Evolutionary conservation across 495 filamentous ascomycete genomes (phyloP), one percentile per base, ranked within the genome.

Genomic region (Neurospora discreta): DNA sequence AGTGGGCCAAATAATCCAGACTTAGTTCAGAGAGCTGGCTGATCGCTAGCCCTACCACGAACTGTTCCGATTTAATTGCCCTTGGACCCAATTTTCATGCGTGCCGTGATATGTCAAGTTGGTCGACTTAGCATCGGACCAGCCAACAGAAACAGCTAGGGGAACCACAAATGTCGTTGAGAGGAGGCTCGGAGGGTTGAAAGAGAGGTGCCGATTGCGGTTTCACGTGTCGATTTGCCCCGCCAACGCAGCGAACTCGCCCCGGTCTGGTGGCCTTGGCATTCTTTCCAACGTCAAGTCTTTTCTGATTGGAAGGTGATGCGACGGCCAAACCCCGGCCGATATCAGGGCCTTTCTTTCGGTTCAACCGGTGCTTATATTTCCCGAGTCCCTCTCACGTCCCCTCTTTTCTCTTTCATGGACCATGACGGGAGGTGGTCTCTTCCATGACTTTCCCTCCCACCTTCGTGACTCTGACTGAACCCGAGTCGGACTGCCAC

Each of bases 251-350:
- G 52, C 26, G 23, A 33, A 52, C 42, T 70, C 23, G 39, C 60
- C 70, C 74, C 72, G 70, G 52, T 69, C 60, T 42, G 38, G 30
- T 41, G 46, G 67, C 73, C 72, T 73, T 73, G 69, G 69, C 72
- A 69, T 68, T 43, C 33, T 30, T 70, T 75, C 46, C 71, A 78
- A 76, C 77, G 76, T 73, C 73, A 73, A 71, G 68, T 72, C 68
- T 16, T 71, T n/a, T 6, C 11, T 75, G 40, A 81, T 81, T 81
- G 78, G 79, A 46, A 10, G 68, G 6, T 33, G 42, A 69, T 60
- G 70, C 70, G 70, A 52, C 73, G 73, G 38, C 2, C 42, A 38
- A 52, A 30, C 58, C 69, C 65, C 65, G 52, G 71, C 67, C 73
- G 58, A 76, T 80, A 77, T 80, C 77, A 79, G 71, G 75, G 6